phyloP scores from a whole-genome alignment of 2,329 filamentous ascomycete genomes.

The Phyllosticta citriasiana region DNA sequence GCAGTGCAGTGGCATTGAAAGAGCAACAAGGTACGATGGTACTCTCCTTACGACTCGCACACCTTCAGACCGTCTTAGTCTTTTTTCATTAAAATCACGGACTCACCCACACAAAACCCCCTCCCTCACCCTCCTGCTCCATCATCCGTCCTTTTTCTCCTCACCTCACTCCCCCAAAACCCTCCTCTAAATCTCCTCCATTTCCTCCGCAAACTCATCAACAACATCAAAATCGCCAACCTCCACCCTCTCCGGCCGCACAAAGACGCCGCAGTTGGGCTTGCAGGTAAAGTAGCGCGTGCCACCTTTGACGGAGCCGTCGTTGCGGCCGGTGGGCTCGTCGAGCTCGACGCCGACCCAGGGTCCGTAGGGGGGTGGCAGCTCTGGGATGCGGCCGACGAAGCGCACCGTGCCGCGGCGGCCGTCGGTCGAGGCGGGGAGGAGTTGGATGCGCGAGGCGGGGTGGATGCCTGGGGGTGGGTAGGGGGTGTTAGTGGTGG shows the following conservation, averaged over 20 bases:
- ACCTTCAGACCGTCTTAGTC: no score
- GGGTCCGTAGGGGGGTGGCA: constrained; percentile 47
- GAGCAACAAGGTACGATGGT: no score
- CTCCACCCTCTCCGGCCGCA: constrained; percentile 68
- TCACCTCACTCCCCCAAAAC: no score
- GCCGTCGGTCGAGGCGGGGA: constrained; percentile 53
- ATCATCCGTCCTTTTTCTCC: not conserved
- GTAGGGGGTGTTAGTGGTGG: not conserved
- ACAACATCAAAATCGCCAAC: constrained; percentile 55
- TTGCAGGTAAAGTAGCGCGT: constrained; percentile 61
- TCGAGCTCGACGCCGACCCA: constrained; percentile 69
- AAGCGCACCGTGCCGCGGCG: constrained; percentile 62
- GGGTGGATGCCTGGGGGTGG: constrained; percentile 30
- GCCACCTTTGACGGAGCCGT: constrained; percentile 54
- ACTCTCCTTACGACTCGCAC: not conserved
- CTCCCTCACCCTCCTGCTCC: not conserved
- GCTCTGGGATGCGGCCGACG: constrained; percentile 64
- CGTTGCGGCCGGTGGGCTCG: constrained; percentile 74
- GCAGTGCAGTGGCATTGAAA: no score
- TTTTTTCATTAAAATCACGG: no score
- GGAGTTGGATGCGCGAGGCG: constrained; percentile 34
- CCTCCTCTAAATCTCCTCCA: constrained; percentile 47
- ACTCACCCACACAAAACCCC: no score
- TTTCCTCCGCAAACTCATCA: constrained; percentile 63
- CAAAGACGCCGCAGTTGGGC: constrained; percentile 67